Evolutionary conservation across 208 protist genomes (phyloP), one percentile per base, ranked within the genome.

Genomic region (Endotrypanum monterogeii): DNA sequence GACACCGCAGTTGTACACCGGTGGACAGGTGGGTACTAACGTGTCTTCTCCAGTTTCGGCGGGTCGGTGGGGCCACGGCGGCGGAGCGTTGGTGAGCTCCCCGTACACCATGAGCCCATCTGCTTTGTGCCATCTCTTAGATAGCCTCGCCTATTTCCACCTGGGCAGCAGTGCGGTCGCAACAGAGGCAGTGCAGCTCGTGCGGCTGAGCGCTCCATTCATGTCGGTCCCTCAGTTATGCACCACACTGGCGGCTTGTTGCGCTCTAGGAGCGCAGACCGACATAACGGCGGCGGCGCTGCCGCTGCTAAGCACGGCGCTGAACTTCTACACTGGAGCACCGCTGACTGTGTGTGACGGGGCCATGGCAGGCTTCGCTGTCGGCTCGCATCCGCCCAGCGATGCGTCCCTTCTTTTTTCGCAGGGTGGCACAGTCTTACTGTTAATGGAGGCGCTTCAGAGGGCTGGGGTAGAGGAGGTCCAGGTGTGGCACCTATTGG

Each of bases 101-200:
- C 73, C 76, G 14, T 85, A 28, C 78, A 60, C 69, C 9, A 80
- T 86, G 3, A 83, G 83, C 3, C 91, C 91, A 16, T 28, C 76
- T 1, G 74, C 84, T 18, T 81, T 97, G 25, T 73, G 80, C 55
- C 76, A 82, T 32, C 72, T 97, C 68, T 67, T 97, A 11, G 92
- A 97, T 76, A 92, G 83, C 63, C 70, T 97, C 0, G 90, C 87
- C 2, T 90, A 95, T 80, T 94, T 95, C 67, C 80, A 91, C 30
- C 79, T 97, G 25, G 84, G 83, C 48, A 73, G 84, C 23, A 87
- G 73, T 32, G 71, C 79, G 1, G 81, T 94, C 12, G 85, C 90
- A 3, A 54, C 48, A 41, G 90, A 87, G 55, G 90, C 92, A 8
- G 68, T 94, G 62, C 67, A 83, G 60, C 80, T 94, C 8, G 85